phyloP scores from a whole-genome alignment of 2,329 filamentous ascomycete species.

The Macrophomina tecta region DNA sequence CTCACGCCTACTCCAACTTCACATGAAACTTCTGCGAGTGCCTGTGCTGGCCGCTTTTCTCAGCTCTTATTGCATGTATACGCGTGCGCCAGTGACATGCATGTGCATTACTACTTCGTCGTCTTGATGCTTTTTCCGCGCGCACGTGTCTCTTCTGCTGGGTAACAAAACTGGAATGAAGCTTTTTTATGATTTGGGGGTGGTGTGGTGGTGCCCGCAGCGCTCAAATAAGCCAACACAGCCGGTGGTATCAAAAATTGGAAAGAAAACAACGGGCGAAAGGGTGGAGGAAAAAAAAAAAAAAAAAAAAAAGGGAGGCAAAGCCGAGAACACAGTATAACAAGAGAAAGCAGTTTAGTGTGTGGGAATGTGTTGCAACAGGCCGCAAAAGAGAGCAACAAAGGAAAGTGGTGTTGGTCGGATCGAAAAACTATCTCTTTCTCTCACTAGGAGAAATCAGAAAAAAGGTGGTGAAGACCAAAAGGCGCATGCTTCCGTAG shows the following conservation, averaged over 20 bases:
- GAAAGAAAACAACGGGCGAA: conserved; percentile 14
- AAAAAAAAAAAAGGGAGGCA: conserved; percentile 22
- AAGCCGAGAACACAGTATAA: conserved; percentile 16
- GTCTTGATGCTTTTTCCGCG: conserved; percentile 2
- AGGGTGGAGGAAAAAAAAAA: conserved; percentile 13
- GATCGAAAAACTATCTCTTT: conserved; percentile 21
- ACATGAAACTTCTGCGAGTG: not conserved
- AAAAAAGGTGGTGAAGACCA: conserved; percentile 24
- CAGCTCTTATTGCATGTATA: conserved; percentile 8
- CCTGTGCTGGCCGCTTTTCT: not conserved
- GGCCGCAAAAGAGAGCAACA: conserved; percentile 25
- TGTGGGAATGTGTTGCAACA: conserved; percentile 13
- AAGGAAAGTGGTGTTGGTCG: conserved; percentile 28
- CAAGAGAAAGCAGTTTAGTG: conserved; percentile 17
- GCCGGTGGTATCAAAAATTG: conserved; percentile 29
- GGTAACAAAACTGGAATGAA: conserved; percentile 15
- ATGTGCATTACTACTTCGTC: conserved; percentile 23
- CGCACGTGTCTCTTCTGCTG: conserved; percentile 9
- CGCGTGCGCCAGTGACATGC: conserved; percentile 15
- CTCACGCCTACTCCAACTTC: not conserved
- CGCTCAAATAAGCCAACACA: conserved; percentile 29
- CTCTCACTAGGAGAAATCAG: conserved; percentile 17
- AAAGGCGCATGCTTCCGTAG: conserved; percentile 11
- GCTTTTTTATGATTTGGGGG: conserved; percentile 27
- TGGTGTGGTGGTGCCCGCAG: conserved; percentile 26